Base-by-base conservation (phyloP, 169 alveolate genomes). In the Plasmodium vinckei region DNA sequence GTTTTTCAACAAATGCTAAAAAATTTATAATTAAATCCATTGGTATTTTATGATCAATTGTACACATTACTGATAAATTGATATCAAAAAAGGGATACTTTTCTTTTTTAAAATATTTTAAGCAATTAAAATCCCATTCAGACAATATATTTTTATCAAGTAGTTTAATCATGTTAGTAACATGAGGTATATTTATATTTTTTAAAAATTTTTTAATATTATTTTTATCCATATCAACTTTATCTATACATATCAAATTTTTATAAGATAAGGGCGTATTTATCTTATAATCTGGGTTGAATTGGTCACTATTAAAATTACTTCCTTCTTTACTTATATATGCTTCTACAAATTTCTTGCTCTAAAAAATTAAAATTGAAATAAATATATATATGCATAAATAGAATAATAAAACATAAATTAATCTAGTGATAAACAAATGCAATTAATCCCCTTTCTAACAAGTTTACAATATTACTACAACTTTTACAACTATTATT, bases 91-190 rank as follows among this genome's bases (percentile, higher is more conserved):
- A 94, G 2, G 92, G 70, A 15, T 72, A 63, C 17, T 70, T 47
- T 5, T 68, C 54, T 49, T 92, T 69, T 1, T 79, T 53, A 84
- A 94, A 94, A 86, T 94, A 84, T 23, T 46, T 71, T 23, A 94
- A 87, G 9, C 92, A 87, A 73, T 82, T 87, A 86, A 94, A 94
- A 39, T 94, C 93, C 96, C 96, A 94, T 51, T 92, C 92, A 33
- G 84, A 67, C 89, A 87, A 54, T 1, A 61, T 51, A 19, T 65
- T 57, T n/a, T 64, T 67, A 56, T 72, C 87, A 33, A 87, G 57
- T 27, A 65, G 15, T 68, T 68, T 71, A 56, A 84, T 84, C 73
- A 60, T 67, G n/a, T 54, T 53, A 33, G 63, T 84, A n/a, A 84
- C 42, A 17, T 57, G 87, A 21, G 86, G 68, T n/a, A 56, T 64